Percentiles rank a stretch among this genome's conserved stretches.
These are phyloP conservation scores for Dendryphion nanum DNA, from an alignment of 2,329 filamentous ascomycete genomes.

Conservation along the genomic window DNA sequence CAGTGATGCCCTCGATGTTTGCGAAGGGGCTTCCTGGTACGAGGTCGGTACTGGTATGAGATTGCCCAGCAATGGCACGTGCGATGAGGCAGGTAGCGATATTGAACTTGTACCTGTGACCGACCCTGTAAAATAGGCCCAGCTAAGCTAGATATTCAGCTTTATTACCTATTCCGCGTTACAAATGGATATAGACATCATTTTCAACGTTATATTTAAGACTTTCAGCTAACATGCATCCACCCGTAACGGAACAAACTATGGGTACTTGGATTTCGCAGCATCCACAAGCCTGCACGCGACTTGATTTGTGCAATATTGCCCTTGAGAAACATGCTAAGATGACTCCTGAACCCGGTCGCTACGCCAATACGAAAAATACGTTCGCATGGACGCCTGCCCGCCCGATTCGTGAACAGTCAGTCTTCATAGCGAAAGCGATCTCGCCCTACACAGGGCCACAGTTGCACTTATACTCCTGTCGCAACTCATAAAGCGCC, in stretches of 20 bases:
- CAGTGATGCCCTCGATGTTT: too few relatives aligned
- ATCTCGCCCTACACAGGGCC: slow-evolving; percentile 2
- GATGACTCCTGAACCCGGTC: slow-evolving; percentile 1
- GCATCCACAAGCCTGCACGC: slow-evolving; percentile 2
- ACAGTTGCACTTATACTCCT: slow-evolving; percentile 4
- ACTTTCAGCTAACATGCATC: slow-evolving; percentile 11
- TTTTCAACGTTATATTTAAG: too few relatives aligned
- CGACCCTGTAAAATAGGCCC: too few relatives aligned
- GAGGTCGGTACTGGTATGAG: too few relatives aligned
- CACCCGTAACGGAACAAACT: slow-evolving; percentile 9
- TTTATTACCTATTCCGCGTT: too few relatives aligned
- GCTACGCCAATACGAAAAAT: slow-evolving; percentile 5
- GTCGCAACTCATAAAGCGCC: slow-evolving; percentile 3
- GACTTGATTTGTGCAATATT: slow-evolving; percentile 2
- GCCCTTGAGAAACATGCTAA: slow-evolving; percentile 2
- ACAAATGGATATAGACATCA: too few relatives aligned
- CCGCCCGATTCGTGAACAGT: slow-evolving; percentile 1
- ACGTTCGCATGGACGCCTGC: slow-evolving; percentile 2
- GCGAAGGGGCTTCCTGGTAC: too few relatives aligned
- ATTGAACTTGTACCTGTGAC: too few relatives aligned
- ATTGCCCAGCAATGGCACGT: too few relatives aligned
- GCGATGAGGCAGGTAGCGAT: too few relatives aligned
- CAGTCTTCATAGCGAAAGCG: slow-evolving; percentile 4
- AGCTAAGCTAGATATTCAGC: too few relatives aligned
- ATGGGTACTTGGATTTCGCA: too few relatives aligned